Evolutionary conservation across 768 basidiomycete species (phyloP).

Genomic region (Cyclocybe aegerita): DNA sequence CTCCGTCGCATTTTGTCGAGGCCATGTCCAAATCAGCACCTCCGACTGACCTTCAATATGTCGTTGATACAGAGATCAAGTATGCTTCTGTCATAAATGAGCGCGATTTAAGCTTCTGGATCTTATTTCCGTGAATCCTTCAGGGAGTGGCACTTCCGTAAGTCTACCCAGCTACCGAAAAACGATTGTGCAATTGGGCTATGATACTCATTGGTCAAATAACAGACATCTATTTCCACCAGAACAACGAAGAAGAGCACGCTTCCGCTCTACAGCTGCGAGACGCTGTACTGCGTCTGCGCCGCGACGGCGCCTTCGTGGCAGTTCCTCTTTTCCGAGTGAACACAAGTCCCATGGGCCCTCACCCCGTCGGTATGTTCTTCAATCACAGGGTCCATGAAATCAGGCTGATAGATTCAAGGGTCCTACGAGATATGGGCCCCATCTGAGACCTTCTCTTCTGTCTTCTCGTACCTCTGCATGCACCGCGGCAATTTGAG

Average conservation of each 20-base stretch:
- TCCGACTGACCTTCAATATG: slow-evolving; percentile 51
- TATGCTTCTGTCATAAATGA: slow-evolving; percentile 21
- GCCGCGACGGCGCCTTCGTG: slow-evolving; percentile 76
- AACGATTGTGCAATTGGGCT: neutral
- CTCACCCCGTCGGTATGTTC: slow-evolving; percentile 70
- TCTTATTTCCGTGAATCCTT: neutral
- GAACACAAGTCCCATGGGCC: slow-evolving; percentile 66
- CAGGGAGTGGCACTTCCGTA: slow-evolving; percentile 84
- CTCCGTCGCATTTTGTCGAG: too few species aligned
- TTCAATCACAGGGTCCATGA: neutral
- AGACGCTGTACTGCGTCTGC: slow-evolving; percentile 68
- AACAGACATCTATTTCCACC: slow-evolving; percentile 78
- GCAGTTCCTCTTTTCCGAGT: slow-evolving; percentile 76
- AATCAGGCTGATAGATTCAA: slow-evolving; percentile 19
- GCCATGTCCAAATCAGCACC: slow-evolving; percentile 1
- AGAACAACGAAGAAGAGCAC: slow-evolving; percentile 60
- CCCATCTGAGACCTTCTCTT: slow-evolving; percentile 69
- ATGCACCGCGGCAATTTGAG: slow-evolving; percentile 68
- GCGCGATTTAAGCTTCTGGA: slow-evolving; percentile 1
- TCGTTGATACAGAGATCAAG: slow-evolving; percentile 65
- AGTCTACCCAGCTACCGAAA: slow-evolving; percentile 21
- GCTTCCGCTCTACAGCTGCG: slow-evolving; percentile 66
- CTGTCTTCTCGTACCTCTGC: slow-evolving; percentile 77
- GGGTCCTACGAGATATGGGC: slow-evolving; percentile 85
- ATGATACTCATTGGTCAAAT: neutral